These are phyloP conservation scores for Urostyla sp. DNA, from an alignment of 73 alveolate genomes.

Conservation along the genomic window DNA sequence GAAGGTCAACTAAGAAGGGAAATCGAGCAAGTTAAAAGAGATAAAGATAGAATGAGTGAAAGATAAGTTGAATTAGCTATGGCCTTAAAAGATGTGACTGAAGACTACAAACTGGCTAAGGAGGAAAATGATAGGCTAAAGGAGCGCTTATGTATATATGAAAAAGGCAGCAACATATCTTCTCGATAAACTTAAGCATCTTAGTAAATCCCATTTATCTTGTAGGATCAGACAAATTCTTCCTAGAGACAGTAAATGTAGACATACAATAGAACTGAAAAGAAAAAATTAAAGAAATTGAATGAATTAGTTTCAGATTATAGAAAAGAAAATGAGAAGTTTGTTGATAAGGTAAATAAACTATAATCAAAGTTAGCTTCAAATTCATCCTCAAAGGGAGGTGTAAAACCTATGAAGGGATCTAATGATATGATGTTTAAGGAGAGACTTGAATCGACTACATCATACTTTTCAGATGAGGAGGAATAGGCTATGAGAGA, in stretches of 20 bases:
- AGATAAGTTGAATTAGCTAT: conserved; percentile 43
- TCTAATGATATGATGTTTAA: background rate
- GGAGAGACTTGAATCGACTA: background rate
- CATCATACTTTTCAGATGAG: conserved; percentile 6
- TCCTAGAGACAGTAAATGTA: background rate
- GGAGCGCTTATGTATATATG: conserved; percentile 25
- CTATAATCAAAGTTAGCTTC: background rate
- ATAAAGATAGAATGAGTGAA: conserved; percentile 38
- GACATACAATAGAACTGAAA: background rate
- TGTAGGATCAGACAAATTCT: background rate
- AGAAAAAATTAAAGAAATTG: background rate
- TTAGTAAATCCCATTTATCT: background rate
- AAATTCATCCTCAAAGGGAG: background rate
- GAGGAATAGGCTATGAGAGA: too few species aligned
- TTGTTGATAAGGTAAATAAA: background rate
- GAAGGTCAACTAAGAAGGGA: conserved; percentile 19
- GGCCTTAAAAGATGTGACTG: conserved; percentile 47
- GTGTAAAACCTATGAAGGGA: background rate
- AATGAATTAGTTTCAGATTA: background rate
- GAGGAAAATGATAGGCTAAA: conserved; percentile 48
- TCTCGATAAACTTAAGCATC: background rate
- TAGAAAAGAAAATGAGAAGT: background rate
- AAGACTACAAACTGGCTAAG: conserved; percentile 9
- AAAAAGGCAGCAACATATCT: background rate
- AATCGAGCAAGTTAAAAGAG: conserved; percentile 15